These are phyloP conservation scores for Malus asiatica DNA, from an alignment of 306 rosid genomes.

Conservation along the genomic window DNA sequence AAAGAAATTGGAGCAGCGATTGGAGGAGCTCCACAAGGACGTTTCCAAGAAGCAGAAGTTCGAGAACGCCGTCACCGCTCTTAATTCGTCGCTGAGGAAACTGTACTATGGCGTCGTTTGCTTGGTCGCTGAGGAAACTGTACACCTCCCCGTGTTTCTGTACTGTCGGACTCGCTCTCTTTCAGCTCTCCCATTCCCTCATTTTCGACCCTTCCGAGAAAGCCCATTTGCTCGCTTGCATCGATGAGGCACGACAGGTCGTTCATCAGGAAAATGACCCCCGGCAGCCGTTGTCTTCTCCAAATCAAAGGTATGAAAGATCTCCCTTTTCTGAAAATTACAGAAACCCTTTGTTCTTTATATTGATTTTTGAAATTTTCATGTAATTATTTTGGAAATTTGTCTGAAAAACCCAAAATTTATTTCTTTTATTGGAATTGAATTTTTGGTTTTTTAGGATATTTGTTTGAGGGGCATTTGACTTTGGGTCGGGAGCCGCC, in stretches of 20 bases:
- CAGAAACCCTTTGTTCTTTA: not conserved
- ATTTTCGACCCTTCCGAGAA: conserved; percentile 55
- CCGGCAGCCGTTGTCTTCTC: conserved; percentile 22
- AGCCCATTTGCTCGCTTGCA: conserved; percentile 43
- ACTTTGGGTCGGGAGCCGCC: conserved; percentile 88
- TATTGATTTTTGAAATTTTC: too few relatives aligned
- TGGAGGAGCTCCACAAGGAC: conserved; percentile 69
- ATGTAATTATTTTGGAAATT: too few relatives aligned
- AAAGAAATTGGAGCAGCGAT: conserved; percentile 31
- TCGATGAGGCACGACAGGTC: conserved; percentile 60
- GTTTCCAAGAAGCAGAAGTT: conserved; percentile 67
- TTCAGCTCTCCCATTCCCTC: conserved; percentile 49
- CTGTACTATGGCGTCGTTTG: conserved; percentile 58
- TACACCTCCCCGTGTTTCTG: conserved; percentile 85
- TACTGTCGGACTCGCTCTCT: conserved; percentile 70
- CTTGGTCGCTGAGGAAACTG: conserved; percentile 79
- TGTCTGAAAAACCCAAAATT: too few relatives aligned
- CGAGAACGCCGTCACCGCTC: conserved; percentile 57
- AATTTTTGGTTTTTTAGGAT: conserved; percentile 37
- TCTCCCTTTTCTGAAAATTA: not conserved
- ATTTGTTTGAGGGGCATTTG: conserved; percentile 92
- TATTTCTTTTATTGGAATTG: not conserved
- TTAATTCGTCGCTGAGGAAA: conserved; percentile 52
- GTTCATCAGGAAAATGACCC: conserved; percentile 53
- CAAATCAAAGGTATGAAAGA: conserved; percentile 38